These are phyloP conservation scores for Dendrostoma leiphaemia DNA, from an alignment of 2,329 filamentous ascomycete species.

Conservation along the genomic window DNA sequence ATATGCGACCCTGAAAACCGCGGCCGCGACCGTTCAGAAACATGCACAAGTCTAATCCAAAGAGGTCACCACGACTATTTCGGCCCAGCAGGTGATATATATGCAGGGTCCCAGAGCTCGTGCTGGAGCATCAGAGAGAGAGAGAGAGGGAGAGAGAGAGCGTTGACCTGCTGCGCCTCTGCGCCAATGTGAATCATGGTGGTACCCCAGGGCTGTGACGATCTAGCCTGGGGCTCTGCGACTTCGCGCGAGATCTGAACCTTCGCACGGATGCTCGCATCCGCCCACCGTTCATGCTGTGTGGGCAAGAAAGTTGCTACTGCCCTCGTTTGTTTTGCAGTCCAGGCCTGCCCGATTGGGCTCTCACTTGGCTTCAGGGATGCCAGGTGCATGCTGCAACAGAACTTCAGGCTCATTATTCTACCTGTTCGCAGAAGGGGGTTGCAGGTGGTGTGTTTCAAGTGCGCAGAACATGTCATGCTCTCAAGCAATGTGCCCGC, in stretches of 20 bases:
- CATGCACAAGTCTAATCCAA: neutral
- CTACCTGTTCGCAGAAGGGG: neutral
- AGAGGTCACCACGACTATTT: neutral
- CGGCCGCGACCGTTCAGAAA: neutral
- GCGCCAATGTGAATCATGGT: neutral
- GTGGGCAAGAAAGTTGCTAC: neutral
- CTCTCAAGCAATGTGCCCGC: neutral
- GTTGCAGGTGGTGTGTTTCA: neutral
- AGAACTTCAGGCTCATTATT: neutral
- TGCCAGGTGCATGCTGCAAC: neutral
- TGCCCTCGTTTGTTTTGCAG: neutral
- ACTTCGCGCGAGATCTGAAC: neutral
- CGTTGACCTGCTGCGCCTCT: neutral
- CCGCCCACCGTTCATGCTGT: neutral
- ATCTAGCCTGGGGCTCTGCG: neutral
- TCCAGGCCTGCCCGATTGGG: neutral
- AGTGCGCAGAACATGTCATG: neutral
- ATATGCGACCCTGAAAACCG: neutral
- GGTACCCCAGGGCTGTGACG: too few relatives aligned
- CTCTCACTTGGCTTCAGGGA: neutral
- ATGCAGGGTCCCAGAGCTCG: too few relatives aligned
- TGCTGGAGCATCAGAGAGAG: too few relatives aligned
- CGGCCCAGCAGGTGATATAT: too few relatives aligned
- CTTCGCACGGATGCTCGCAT: neutral
- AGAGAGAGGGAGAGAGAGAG: too few relatives aligned